Evolutionary conservation across 768 basidiomycete genomes (phyloP).

Genomic region (Chalciporus chontae): DNA sequence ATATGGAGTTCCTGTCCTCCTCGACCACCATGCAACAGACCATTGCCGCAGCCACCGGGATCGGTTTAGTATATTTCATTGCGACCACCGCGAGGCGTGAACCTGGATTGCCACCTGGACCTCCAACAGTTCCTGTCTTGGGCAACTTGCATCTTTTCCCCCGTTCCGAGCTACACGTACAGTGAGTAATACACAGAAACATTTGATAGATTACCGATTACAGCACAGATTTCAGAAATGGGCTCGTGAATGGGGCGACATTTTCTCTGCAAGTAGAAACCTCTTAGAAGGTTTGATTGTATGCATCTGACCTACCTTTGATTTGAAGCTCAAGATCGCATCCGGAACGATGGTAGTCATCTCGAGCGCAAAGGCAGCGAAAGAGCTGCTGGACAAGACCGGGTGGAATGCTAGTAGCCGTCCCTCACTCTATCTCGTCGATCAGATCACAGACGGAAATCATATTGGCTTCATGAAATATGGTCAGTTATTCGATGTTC

Average conservation of each 20-base stretch:
- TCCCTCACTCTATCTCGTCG: conserved; percentile 3
- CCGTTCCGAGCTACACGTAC: neutral
- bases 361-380: conserved; percentile 3
- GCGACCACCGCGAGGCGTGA: neutral
- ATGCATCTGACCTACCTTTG: neutral
- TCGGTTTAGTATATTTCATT: neutral
- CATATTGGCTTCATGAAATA: conserved; percentile 7
- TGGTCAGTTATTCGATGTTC: neutral
- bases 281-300: neutral
- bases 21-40: neutral
- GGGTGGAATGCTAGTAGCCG: conserved; percentile 7
- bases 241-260: conserved; percentile 7
- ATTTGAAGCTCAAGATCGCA: conserved; percentile 5
- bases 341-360: conserved; percentile 3
- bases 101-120: conserved; percentile 1
- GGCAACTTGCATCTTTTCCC: conserved; percentile 5
- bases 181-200: neutral
- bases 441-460: conserved; percentile 4
- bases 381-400: conserved; percentile 3
- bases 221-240: conserved; percentile 2
- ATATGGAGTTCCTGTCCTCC: neutral
- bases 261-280: conserved; percentile 1
- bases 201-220: neutral
- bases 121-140: conserved; percentile 2
- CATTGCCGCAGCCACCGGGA: neutral